Conservation (phyloP, 805 yeast genomes). For the Candida sanyiensis region DNA sequence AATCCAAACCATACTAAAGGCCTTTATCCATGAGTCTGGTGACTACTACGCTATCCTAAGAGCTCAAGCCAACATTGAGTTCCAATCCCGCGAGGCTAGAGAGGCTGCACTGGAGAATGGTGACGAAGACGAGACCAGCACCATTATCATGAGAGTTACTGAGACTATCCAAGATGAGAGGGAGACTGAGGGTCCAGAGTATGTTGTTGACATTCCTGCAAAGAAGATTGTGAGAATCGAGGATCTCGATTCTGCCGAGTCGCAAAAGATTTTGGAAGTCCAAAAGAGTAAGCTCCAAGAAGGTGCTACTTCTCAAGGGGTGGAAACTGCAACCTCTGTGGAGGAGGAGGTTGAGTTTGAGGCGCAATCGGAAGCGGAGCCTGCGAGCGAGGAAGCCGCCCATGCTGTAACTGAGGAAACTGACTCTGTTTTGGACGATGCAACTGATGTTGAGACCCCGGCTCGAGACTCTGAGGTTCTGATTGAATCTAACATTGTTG, state of each 20-base stretch:
- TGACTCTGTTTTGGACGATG: not conserved
- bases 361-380: slow-evolving; percentile 1
- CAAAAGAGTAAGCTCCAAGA: slow-evolving; percentile 10
- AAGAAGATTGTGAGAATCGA: slow-evolving; percentile 10
- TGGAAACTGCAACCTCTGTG: not conserved
- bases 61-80: slow-evolving; percentile 52
- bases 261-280: not conserved
- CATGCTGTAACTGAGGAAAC: not conserved
- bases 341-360: slow-evolving; percentile 6
- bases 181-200: slow-evolving; percentile 6
- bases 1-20: slow-evolving; percentile 36
- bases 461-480: too few relatives aligned
- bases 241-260: not conserved
- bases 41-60: slow-evolving; percentile 52
- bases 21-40: slow-evolving; percentile 53
- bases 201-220: slow-evolving; percentile 17
- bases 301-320: slow-evolving; percentile 11
- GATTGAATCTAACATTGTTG: not conserved
- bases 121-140: slow-evolving; percentile 14
- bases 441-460: not conserved
- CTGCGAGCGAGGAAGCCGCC: not conserved
- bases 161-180: slow-evolving; percentile 14
- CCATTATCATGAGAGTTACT: slow-evolving; percentile 12
- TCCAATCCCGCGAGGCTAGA: slow-evolving; percentile 46
- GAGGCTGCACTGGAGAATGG: slow-evolving; percentile 27